Conservation (phyloP, 139 green algal species). For the Chlamydomonas asymmetrica region DNA sequence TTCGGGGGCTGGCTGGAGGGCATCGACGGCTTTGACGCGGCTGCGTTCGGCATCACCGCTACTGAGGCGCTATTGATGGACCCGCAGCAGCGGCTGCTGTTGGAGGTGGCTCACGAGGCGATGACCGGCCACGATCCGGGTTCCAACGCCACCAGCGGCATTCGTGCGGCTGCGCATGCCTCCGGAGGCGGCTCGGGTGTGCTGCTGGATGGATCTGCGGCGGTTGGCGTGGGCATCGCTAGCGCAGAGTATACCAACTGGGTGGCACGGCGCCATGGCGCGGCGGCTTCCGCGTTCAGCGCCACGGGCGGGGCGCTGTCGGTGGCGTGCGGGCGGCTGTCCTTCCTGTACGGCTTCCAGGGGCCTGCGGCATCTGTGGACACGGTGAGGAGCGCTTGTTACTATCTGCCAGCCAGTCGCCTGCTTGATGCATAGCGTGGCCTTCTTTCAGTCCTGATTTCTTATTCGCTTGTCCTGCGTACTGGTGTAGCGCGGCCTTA, state of each 20-base stretch:
- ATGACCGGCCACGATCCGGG: neutral
- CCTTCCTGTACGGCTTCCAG: conserved; percentile 72
- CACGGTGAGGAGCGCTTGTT: too few relatives aligned
- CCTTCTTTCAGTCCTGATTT: too few relatives aligned
- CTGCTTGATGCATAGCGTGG: too few relatives aligned
- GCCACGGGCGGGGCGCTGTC: conserved; percentile 62
- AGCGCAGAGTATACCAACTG: conserved; percentile 83
- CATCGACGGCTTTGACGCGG: conserved; percentile 72
- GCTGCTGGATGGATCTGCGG: conserved; percentile 13
- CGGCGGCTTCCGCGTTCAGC: conserved; percentile 53
- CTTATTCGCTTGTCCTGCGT: too few relatives aligned
- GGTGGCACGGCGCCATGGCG: conserved; percentile 38
- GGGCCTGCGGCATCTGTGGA: conserved; percentile 74
- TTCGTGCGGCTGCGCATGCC: neutral
- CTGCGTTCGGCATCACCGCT: conserved; percentile 64
- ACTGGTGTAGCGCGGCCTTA: too few relatives aligned
- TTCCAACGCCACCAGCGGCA: neutral
- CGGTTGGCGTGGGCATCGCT: conserved; percentile 76
- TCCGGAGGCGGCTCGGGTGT: conserved; percentile 5
- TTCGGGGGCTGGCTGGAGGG: conserved; percentile 72
- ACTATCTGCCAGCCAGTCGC: too few relatives aligned
- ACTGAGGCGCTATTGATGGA: conserved; percentile 84
- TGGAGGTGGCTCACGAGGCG: conserved; percentile 34
- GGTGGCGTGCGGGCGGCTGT: conserved; percentile 68
- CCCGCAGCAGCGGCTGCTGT: conserved; percentile 71